Evolutionary conservation across 805 yeast genomes (phyloP).

Genomic region (Groenewaldozyma salmanticensis): DNA sequence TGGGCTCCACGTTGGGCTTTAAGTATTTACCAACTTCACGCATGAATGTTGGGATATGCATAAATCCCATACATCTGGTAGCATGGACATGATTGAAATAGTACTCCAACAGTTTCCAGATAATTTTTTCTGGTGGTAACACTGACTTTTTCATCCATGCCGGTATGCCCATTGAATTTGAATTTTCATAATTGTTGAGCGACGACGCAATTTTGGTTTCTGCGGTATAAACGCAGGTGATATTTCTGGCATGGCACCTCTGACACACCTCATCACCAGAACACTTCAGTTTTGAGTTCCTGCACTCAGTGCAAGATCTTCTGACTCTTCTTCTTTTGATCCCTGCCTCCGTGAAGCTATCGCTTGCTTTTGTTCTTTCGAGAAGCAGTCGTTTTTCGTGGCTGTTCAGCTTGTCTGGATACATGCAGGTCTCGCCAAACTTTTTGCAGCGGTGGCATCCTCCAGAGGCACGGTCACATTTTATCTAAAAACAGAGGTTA

Average conservation of each 20-base stretch:
- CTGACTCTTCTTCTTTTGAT: conserved; percentile 8
- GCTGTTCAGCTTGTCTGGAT: not conserved
- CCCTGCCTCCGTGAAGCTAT: conserved; percentile 9
- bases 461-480: conserved; percentile 11
- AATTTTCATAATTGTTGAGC: not conserved
- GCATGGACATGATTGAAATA: conserved; percentile 10
- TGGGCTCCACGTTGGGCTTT: not conserved
- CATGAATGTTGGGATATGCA: conserved; percentile 10
- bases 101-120: conserved; percentile 6
- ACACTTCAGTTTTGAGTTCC: conserved; percentile 9
- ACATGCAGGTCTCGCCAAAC: conserved; percentile 10
- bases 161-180: not conserved
- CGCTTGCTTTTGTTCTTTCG: not conserved
- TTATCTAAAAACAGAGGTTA: conserved; percentile 6
- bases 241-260: conserved; percentile 5
- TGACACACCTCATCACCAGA: conserved; percentile 7
- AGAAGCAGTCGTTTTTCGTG: not conserved
- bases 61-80: conserved; percentile 11
- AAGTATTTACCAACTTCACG: not conserved
- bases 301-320: conserved; percentile 11
- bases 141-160: conserved; percentile 4
- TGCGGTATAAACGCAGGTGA: conserved; percentile 5
- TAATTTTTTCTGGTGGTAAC: conserved; percentile 3
- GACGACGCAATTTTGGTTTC: no score
- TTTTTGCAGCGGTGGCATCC: conserved; percentile 8